Evolutionary conservation across 73 alveolate species (phyloP), one percentile per base, ranked within the genome.

Genomic region (Loxodes magnus): DNA sequence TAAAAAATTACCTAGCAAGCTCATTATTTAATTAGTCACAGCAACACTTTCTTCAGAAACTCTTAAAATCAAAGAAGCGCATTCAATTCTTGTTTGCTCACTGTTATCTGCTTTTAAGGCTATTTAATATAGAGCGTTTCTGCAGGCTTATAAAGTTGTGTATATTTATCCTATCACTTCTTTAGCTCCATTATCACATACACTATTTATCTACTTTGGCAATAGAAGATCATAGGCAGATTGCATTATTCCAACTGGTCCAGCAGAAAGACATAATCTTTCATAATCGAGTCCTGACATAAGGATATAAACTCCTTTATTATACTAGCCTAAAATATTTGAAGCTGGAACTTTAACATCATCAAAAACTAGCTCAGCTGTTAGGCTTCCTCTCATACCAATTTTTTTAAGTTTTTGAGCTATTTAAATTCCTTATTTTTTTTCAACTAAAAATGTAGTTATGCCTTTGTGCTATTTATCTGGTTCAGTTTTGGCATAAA

Each of bases 311-410:
- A 79, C 93, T 26, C 97, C 97, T 55, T 79, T 66, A 37, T 72
- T 62, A 23, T 49, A 58, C 22, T 46, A 68, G 0, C 92, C 92
- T 1, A 87, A 60, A 12, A 87, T 44, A 52, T 87, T 87, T 50
- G 66, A 88, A 10, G 56, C 93, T 1, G 97, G 97, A 2, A 87
- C 87, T 36, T 71, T 84, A 9, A 71, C 84, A 52, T 87, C 71
- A 4, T 87, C 97, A 37, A 87, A 87, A 19, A 77, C 67, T 5
- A 87, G 58, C 56, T 84, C 93, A 2, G 89, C 79, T 20, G 97
- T 87, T 35, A 77, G 88, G 15, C 88, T 64, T 16, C 94, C 93
- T 57, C 94, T 77, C 94, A 87, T 83, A n/a, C 97, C 97, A 17
- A 82, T 52, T 56, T 87, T 87, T 41, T 87, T 86, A 35, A 87